A percentile compares a stretch with the other conserved stretches of the same genome.
Conservation (phyloP, 805 yeast genomes). For the Martiniozyma abietophila region DNA sequence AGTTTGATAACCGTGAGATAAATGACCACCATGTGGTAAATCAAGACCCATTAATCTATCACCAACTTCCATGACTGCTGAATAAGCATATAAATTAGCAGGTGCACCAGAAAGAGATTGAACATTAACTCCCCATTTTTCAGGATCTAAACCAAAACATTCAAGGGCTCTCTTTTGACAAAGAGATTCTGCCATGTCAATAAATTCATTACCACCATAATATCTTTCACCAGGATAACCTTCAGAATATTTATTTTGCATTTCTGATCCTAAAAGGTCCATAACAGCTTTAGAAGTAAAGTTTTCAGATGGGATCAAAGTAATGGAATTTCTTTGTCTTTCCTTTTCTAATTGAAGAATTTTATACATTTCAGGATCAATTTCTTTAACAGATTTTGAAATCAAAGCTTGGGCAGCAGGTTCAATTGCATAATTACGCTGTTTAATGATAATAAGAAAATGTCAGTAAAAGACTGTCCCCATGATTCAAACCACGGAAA, state of each 20-base stretch:
- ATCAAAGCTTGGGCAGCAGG: constrained; percentile 42
- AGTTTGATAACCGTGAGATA: constrained; percentile 97
- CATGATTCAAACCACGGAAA: no score
- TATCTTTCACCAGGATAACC: constrained; percentile 99
- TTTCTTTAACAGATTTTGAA: constrained; percentile 53
- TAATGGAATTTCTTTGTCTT: constrained; percentile 91
- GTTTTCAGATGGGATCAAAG: constrained; percentile 93
- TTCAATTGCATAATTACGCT: constrained; percentile 36
- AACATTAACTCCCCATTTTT: constrained; percentile 95
- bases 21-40: constrained; percentile 97
- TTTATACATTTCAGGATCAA: constrained; percentile 71
- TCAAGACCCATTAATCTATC: constrained; percentile 98
- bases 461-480: no score
- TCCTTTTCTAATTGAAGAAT: constrained; percentile 71
- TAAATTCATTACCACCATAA: constrained; percentile 97
- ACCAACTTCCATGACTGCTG: constrained; percentile 89
- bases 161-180: constrained; percentile 93
- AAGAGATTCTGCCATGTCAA: constrained; percentile 84
- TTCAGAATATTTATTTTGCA: constrained; percentile 98
- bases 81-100: constrained; percentile 94
- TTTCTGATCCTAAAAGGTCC: constrained; percentile 94
- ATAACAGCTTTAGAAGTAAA: constrained; percentile 94
- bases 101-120: constrained; percentile 97
- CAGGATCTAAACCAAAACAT: constrained; percentile 73
- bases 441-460: no score